Percentiles rank a stretch among this genome's conserved stretches.
These are phyloP conservation scores for Botrytis galanthina DNA, from an alignment of 2,329 filamentous ascomycete genomes.

Conservation along the genomic window DNA sequence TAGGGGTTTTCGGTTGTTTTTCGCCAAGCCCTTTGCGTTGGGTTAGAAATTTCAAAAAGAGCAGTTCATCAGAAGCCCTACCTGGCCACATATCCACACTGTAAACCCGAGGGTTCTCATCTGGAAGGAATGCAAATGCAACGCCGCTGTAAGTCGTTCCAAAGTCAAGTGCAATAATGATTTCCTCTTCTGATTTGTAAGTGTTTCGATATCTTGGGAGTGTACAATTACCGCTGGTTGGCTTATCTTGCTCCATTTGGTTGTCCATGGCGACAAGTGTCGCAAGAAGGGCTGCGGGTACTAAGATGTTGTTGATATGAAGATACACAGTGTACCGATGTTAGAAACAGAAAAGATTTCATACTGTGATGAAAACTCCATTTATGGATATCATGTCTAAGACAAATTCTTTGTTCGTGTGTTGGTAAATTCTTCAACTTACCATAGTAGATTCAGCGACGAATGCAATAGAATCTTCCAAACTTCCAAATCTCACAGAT, in stretches of 20 bases:
- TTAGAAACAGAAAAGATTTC: background rate
- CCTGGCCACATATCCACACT: conserved; percentile 29
- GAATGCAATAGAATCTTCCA: background rate
- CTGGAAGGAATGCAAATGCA: conserved; percentile 21
- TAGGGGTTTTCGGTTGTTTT: conserved; percentile 24
- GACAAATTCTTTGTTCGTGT: background rate
- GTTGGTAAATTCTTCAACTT: background rate
- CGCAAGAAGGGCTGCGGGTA: background rate
- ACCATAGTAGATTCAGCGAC: background rate
- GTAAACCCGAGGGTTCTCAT: background rate
- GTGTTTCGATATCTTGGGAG: background rate
- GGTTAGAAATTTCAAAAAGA: background rate
- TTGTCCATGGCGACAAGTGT: background rate
- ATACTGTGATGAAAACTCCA: background rate
- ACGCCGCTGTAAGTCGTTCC: conserved; percentile 29
- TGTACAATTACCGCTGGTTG: background rate
- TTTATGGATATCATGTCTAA: background rate
- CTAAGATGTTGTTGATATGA: background rate
- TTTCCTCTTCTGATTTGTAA: conserved; percentile 18
- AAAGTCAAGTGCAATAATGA: conserved; percentile 29
- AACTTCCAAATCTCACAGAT: background rate
- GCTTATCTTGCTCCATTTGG: background rate
- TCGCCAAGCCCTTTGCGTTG: background rate
- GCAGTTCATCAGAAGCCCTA: conserved; percentile 1
- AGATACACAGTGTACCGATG: background rate